These are phyloP conservation scores for Aspergillus melleus DNA, from an alignment of 2,329 filamentous ascomycete species.

Conservation along the genomic window DNA sequence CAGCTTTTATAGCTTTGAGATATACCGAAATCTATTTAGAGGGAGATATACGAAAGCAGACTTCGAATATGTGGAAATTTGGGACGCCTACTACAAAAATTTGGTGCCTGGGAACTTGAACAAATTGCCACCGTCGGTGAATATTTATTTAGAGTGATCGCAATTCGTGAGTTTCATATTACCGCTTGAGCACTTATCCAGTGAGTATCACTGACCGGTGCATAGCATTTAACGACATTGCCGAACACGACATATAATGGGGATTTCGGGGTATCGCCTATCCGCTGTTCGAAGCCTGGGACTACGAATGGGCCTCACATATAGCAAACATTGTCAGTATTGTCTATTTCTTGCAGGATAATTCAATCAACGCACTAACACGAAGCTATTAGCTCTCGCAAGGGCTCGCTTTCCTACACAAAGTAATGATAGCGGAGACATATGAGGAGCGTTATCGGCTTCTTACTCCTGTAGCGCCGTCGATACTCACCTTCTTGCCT, in stretches of 20 bases:
- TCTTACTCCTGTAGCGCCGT: not conserved
- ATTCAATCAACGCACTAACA: too few relatives aligned
- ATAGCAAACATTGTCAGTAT: too few relatives aligned
- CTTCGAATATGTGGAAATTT: not conserved
- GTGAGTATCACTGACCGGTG: too few relatives aligned
- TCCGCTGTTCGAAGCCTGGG: not conserved
- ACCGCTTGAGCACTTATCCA: too few relatives aligned
- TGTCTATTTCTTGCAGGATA: too few relatives aligned
- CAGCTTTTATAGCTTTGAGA: slow-evolving; percentile 8
- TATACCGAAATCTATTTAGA: slow-evolving; percentile 7
- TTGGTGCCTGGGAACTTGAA: slow-evolving; percentile 10
- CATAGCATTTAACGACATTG: too few relatives aligned
- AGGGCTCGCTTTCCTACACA: not conserved
- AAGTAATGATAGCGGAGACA: not conserved
- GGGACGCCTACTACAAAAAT: not conserved
- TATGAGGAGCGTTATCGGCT: not conserved
- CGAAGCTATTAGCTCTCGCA: not conserved
- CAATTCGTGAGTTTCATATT: slow-evolving; percentile 1
- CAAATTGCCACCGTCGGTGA: slow-evolving; percentile 5
- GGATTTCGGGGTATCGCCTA: not conserved
- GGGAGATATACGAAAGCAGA: not conserved
- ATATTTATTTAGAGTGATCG: slow-evolving; percentile 6
- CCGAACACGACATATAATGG: too few relatives aligned
- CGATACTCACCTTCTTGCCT: not conserved
- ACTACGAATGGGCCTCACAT: too few relatives aligned